Evolutionary conservation across 164 flowering plant species (phyloP).

Genomic region (Stephania yunnanensis): DNA sequence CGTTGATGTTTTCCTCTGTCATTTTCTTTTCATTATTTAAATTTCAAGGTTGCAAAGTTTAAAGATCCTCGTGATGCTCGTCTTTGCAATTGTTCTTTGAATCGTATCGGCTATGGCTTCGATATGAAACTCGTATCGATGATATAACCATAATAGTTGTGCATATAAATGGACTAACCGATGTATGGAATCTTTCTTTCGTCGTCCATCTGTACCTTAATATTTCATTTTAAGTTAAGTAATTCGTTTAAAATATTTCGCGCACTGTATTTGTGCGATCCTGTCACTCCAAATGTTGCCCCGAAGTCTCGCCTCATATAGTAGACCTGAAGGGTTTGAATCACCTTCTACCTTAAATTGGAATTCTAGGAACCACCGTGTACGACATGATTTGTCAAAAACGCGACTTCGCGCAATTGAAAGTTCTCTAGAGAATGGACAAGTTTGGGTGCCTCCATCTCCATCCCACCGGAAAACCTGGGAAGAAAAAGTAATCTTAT

Average conservation of each 20-base stretch:
- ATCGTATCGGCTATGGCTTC: constrained; percentile 94
- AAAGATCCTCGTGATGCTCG: constrained; percentile 99
- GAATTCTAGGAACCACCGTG: too few relatives aligned
- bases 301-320: constrained; percentile 53
- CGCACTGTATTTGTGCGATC: constrained; percentile 37
- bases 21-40: background rate
- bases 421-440: too few relatives aligned
- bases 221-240: too few relatives aligned
- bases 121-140: constrained; percentile 97
- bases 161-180: constrained; percentile 68
- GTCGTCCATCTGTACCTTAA: too few relatives aligned
- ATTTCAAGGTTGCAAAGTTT: constrained; percentile 68
- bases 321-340: constrained; percentile 73
- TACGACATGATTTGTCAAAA: too few relatives aligned
- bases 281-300: constrained; percentile 29
- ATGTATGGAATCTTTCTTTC: constrained; percentile 40
- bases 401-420: too few relatives aligned
- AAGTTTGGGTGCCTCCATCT: too few relatives aligned
- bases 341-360: constrained; percentile 66
- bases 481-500: too few relatives aligned
- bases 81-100: constrained; percentile 98
- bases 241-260: constrained; percentile 14
- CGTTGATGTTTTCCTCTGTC: background rate
- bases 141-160: constrained; percentile 92
- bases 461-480: too few relatives aligned